These are phyloP conservation scores for Ceratopteris richardii DNA, from an alignment of 75 land plant genomes.

Conservation along the genomic window DNA sequence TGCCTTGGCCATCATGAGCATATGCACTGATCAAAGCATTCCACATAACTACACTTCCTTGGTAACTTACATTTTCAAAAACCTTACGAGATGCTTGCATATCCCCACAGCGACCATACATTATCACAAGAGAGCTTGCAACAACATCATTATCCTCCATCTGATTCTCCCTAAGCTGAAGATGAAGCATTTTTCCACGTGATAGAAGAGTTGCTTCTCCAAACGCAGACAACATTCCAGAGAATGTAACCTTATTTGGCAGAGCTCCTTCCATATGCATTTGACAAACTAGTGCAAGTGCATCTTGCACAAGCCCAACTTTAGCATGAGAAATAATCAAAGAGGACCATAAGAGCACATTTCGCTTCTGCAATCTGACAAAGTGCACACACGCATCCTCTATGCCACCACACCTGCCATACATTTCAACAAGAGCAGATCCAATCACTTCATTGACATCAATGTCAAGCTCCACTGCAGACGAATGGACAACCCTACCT, in stretches of 20 bases:
- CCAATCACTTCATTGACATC: background rate
- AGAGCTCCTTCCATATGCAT: conserved; percentile 37
- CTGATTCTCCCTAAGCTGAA: too few species aligned
- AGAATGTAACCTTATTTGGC: conserved; percentile 51
- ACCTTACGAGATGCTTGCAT: background rate
- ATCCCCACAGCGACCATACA: conserved; percentile 2
- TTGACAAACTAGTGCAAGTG: conserved; percentile 33
- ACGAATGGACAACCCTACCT: background rate
- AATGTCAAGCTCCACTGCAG: background rate
- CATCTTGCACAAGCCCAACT: conserved; percentile 7
- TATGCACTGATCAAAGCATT: background rate
- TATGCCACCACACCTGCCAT: background rate
- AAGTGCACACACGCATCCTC: background rate
- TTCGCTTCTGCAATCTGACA: background rate
- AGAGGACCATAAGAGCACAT: background rate
- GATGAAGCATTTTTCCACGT: too few species aligned
- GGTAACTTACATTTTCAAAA: background rate
- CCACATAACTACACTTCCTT: background rate
- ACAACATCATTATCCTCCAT: too few species aligned
- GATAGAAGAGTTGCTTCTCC: background rate
- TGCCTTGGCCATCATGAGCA: background rate
- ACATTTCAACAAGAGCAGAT: background rate
- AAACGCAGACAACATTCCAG: conserved; percentile 12
- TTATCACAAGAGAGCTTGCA: too few species aligned
- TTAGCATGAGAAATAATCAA: background rate